Base-by-base conservation (phyloP, 2,329 filamentous ascomycete genomes). In the Clarireedia monteithiana region DNA sequence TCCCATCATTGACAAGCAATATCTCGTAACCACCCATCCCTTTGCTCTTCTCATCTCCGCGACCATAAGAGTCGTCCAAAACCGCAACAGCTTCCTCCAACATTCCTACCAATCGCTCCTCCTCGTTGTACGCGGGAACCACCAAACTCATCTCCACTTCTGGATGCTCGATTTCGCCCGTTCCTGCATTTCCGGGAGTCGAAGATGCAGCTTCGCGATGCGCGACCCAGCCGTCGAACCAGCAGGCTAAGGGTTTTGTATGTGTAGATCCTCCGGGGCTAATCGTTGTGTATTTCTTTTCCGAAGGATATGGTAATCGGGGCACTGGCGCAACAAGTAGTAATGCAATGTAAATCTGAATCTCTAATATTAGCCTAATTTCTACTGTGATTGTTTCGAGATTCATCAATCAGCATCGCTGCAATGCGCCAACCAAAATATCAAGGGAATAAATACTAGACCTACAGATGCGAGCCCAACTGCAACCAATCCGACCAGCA, bases 61-160 rank as follows among this genome's bases (percentile, higher is more conserved):
- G 74, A 12, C 89, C 89, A 67, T 95, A 92, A 61, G 85, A 80
- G 50, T 77, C 74, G 70, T 96, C 88, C 9, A 99, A 79, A 69
- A 91, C 96, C 50, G 83, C 84, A 26, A 97, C 86, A 1, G 94
- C 91, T 72, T 99, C 94, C 67, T 95, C 85, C 12, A 99, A 78
- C 74, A 96, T 96, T 10, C 85, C 86, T 12, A 83, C 78, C 48
- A 99, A 79, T 30, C 94, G 84, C 57, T 88, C 79, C 69, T 92
- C 86, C 68, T 99, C 94, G 64, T 99, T 99, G 78, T 91, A 99
- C 9, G 94, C 94, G 0, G 94, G 94, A 45, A 99, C 86, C 0
- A 99, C 90, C 6, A 97, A 84, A 53, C 88, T 94, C 76, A 99
- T 84, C 69, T 87, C 88, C n/a, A 96, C 73, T 60, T 91, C 84